Evolutionary conservation across 352 stramenopile genomes (phyloP).

Genomic region (Globisporangium okanoganense): DNA sequence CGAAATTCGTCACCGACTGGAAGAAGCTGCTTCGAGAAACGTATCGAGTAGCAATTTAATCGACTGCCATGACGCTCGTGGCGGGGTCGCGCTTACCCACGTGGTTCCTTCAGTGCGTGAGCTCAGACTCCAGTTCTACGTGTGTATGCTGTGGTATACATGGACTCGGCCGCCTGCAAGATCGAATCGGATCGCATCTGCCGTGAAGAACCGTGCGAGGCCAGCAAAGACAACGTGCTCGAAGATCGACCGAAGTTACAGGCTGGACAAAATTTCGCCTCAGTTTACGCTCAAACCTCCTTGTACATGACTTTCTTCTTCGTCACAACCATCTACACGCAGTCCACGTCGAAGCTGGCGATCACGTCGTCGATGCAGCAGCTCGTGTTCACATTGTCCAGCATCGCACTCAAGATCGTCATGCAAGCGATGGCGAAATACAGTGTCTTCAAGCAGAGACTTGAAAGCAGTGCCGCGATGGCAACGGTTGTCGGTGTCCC

Average conservation of each 20-base stretch:
- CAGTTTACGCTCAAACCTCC: not conserved
- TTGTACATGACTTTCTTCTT: not conserved
- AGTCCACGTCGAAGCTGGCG: not conserved
- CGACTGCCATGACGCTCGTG: not conserved
- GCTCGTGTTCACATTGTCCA: slow-evolving; percentile 6
- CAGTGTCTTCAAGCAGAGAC: slow-evolving; percentile 2
- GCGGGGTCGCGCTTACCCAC: not conserved
- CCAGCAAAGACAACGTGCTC: not conserved
- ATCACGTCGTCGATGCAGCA: not conserved
- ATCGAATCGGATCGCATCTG: not conserved
- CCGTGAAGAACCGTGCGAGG: not conserved
- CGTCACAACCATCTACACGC: slow-evolving; percentile 7
- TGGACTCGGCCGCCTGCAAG: slow-evolving; percentile 1
- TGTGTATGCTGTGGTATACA: not conserved
- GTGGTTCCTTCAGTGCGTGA: not conserved
- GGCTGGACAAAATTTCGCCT: slow-evolving; percentile 9
- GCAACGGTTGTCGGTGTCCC: slow-evolving; percentile 21
- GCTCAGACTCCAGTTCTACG: not conserved
- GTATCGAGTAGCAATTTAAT: not conserved
- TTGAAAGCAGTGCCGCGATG: slow-evolving; percentile 15
- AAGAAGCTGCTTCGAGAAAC: slow-evolving; percentile 4
- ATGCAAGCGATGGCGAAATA: slow-evolving; percentile 15
- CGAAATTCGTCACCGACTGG: slow-evolving; percentile 5
- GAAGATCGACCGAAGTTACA: not conserved
- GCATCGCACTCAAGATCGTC: slow-evolving; percentile 15